Conservation (phyloP, 352 stramenopile species). For the Pythium oligandrum region DNA sequence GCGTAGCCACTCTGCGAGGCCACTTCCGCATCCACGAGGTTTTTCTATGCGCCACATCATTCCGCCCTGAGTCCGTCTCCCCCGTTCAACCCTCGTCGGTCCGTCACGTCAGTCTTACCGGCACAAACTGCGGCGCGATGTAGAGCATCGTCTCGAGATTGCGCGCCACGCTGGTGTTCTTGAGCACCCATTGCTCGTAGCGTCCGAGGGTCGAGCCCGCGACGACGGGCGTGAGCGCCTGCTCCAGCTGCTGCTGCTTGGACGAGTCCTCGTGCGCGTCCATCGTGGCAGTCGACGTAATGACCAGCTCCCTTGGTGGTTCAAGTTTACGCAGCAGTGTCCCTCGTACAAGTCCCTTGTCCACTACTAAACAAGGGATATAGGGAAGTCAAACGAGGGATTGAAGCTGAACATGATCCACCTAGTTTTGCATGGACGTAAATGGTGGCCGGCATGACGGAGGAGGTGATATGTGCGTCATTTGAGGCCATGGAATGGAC, state of each 20-base stretch:
- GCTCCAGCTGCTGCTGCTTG: constrained; percentile 32
- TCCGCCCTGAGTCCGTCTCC: background rate
- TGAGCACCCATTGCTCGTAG: constrained; percentile 70
- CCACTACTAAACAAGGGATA: background rate
- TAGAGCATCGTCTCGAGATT: constrained; percentile 80
- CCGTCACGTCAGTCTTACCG: constrained; percentile 24
- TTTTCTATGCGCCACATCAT: constrained; percentile 27
- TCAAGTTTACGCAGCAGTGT: background rate
- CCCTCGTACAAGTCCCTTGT: background rate
- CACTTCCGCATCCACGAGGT: constrained; percentile 52
- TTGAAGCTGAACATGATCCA: background rate
- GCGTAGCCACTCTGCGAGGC: constrained; percentile 76
- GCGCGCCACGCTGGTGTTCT: constrained; percentile 50
- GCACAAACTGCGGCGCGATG: constrained; percentile 71
- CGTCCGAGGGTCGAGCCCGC: constrained; percentile 17
- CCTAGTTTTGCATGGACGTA: background rate
- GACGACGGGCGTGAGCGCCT: constrained; percentile 11
- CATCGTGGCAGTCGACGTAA: background rate
- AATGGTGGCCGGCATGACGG: background rate
- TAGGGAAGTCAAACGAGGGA: background rate
- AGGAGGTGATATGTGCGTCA: background rate
- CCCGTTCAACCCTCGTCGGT: background rate
- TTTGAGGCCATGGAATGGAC: background rate
- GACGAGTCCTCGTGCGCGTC: background rate
- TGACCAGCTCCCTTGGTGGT: background rate